A percentile compares a stretch with the other conserved stretches of the same genome.
Conservation (phyloP, 2,329 filamentous ascomycete genomes). For the Calonectria leucothoes region DNA sequence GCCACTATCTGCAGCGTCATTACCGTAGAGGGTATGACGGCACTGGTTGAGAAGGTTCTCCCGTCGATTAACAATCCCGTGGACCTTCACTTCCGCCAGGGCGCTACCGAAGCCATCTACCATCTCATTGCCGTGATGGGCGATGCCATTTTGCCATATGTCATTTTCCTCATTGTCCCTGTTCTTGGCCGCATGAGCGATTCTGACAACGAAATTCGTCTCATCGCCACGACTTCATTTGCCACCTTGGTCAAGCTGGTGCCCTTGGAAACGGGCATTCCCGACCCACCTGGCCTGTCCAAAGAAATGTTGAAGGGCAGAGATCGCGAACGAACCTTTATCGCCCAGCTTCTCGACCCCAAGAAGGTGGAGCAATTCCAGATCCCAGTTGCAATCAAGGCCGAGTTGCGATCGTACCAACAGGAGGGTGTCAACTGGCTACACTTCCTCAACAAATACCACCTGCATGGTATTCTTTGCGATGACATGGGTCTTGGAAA, state of each 20-base stretch:
- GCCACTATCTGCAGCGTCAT: constrained; percentile 98
- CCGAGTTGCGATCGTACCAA: constrained; percentile 94
- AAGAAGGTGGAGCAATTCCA: constrained; percentile 96
- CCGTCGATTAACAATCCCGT: constrained; percentile 92
- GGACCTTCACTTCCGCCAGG: constrained; percentile 90
- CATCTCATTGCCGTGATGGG: constrained; percentile 99
- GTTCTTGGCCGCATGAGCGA: constrained; percentile 98
- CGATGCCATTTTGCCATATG: constrained; percentile 93
- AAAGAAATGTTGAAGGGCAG: constrained; percentile 88
- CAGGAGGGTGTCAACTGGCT: constrained; percentile 99
- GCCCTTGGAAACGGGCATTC: constrained; percentile 95
- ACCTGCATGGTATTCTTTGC: constrained; percentile 97
- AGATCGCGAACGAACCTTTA: constrained; percentile 95
- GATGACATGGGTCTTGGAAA: constrained; percentile 99
- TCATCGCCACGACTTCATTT: constrained; percentile 96
- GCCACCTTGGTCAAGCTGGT: constrained; percentile 97
- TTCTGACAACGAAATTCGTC: constrained; percentile 92
- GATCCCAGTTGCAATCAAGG: constrained; percentile 97
- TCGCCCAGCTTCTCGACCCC: constrained; percentile 93
- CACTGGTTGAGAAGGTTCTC: constrained; percentile 91
- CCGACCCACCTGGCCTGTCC: constrained; percentile 93
- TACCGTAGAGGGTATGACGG: constrained; percentile 94
- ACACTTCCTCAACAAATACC: constrained; percentile 96
- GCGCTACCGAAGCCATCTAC: constrained; percentile 94
- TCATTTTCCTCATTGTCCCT: constrained; percentile 98